Evolutionary conservation across 202 grass and related monocot genomes (phyloP), one percentile per base, ranked within the genome.

Genomic region (Panicum virgatum): DNA sequence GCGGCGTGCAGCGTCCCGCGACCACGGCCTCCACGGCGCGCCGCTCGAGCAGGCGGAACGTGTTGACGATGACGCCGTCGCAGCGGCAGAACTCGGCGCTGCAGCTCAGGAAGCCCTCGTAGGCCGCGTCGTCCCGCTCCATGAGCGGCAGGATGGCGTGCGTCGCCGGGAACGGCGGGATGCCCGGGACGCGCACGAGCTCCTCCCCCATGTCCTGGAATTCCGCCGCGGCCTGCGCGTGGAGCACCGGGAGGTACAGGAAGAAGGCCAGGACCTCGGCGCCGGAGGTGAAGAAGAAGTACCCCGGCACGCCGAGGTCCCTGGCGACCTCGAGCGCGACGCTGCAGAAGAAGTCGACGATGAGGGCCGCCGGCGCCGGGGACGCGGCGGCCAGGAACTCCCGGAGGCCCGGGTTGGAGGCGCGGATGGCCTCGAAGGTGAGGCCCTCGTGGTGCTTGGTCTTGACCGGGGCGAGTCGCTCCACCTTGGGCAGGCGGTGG

Each of bases 281-380:
- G 16, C 92, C 78, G 1, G 90, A 92, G 19, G 92, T 90, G 81
- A 65, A 92, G 84, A 94, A 94, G 42, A 81, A 65, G 79, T 88
- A 94, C 26, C 37, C 66, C 0, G 89, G 89, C 20, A 94, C 78
- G 36, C 77, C 48, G 46, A 97, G 83, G 18, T 89, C 87, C 16
- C 26, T 30, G 5, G 92, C 92, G 14, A 83, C 85, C 25, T 58
- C 82, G 32, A 86, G 63, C n/a, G 87, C 81, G 37, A 46, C 12
- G 66, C 51, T 66, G 70, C 90, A 95, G 75, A 92, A 92, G 65
- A 92, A 76, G 73, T 95, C 93, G 62, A 92, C 2, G 1, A 95
- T 20, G 69, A 92, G 87, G 32, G 85, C 73, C 54, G 58, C 39
- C 3, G 81, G 79, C 22, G 57, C 30, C 2, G 82, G 79, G 29